Evolutionary conservation across 768 basidiomycete species (phyloP), one percentile per base, ranked within the genome.

Genomic region (Trametes cinnabarina): DNA sequence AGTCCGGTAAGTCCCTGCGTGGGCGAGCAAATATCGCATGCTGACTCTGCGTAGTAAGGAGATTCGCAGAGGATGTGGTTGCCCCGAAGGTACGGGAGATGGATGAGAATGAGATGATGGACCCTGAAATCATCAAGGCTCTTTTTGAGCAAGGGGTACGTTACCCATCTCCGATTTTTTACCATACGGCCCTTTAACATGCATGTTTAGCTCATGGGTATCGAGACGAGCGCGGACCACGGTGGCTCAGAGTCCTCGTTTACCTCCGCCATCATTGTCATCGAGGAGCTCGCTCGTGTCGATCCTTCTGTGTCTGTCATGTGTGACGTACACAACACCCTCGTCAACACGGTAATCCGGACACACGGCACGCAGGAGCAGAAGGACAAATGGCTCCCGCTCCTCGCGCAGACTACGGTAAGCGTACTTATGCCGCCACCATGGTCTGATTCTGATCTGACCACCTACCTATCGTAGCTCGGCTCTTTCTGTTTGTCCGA

Each of bases 61-160:
- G 92, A 25, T 98, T 98, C 66, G 92, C 95, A 0, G 78, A 82
- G 50, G 94, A 98, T 50, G 87, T 96, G 26, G 84, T 99, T 19
- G 90, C 76, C 3, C 97, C 97, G 47, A 92, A 87, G 72, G 95
- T 97, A 57, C 82, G 86, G 20, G 94, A 95, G 72, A 99, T 99
- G 97, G 97, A 99, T 68, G 97, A 99, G 79, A 90, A 87, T 54
- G 96, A 99, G 74, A 76, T 72, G 55, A 98, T 99, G 96, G 94
- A 98, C 69, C 85, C 91, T 1, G 79, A 75, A 0, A 71, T 99
- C 61, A 92, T 98, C 68, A 79, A 89, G 66, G 92, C 86, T 0
- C 80, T 98, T 12, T 99, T 98, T 61, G 94, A 97, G 48, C 94
- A 97, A 74, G 97, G 97, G 17, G 94, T 96, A 69, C 66, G 90